Evolutionary conservation across 148 eudicot species (phyloP).

Genomic region (Nepenthes gracilis): DNA sequence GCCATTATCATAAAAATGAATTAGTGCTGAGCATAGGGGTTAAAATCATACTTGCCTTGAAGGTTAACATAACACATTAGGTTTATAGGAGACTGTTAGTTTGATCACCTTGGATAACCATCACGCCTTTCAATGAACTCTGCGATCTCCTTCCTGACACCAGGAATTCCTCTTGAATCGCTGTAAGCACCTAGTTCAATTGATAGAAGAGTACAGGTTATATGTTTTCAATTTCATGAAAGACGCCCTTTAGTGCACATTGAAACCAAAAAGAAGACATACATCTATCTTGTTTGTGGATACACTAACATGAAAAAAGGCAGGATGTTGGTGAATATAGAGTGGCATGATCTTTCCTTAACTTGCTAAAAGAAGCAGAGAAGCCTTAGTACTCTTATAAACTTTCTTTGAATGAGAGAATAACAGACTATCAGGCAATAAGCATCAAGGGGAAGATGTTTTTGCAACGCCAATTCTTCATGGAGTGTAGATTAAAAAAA

Average conservation of each 20-base stretch:
- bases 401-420: too few relatives aligned
- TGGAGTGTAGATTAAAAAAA: too few relatives aligned
- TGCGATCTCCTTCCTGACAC: conserved; percentile 82
- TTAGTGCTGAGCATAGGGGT: conserved; percentile 1
- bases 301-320: neutral
- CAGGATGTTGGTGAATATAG: neutral
- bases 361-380: too few relatives aligned
- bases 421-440: too few relatives aligned
- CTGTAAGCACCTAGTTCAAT: conserved; percentile 80
- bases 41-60: conserved; percentile 1
- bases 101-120: conserved; percentile 87
- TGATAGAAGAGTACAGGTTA: conserved; percentile 5
- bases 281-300: neutral
- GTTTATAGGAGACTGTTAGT: conserved; percentile 6
- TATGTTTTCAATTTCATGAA: conserved; percentile 2
- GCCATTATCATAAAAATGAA: conserved; percentile 12
- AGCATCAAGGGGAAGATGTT: too few relatives aligned
- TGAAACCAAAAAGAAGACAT: neutral
- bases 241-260: neutral
- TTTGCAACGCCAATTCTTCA: too few relatives aligned
- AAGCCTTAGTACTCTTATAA: too few relatives aligned
- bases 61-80: neutral
- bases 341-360: too few relatives aligned
- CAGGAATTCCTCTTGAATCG: conserved; percentile 95
- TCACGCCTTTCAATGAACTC: conserved; percentile 91